Conservation (phyloP, 495 filamentous ascomycete species). For the Pseudotulostoma volvatum region DNA sequence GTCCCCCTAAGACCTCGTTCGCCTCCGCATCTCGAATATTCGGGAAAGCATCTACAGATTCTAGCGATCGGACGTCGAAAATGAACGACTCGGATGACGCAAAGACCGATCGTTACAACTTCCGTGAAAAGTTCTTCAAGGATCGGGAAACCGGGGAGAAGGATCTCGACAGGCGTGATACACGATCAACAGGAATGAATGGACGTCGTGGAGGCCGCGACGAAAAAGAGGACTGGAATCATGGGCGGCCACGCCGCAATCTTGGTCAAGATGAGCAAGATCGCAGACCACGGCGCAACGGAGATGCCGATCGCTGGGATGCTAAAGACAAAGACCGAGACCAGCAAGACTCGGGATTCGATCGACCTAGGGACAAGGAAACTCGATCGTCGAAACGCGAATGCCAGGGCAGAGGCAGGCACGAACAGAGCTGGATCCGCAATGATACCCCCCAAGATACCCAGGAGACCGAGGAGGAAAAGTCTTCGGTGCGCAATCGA, state of each 20-base stretch:
- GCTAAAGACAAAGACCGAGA: slow-evolving; percentile 27
- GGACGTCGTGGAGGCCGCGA: slow-evolving; percentile 26
- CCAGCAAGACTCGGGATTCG: slow-evolving; percentile 32
- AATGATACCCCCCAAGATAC: slow-evolving; percentile 34
- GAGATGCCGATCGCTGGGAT: slow-evolving; percentile 47
- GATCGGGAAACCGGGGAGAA: slow-evolving; percentile 31
- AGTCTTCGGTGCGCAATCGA: slow-evolving; percentile 36
- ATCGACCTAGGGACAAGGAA: slow-evolving; percentile 23
- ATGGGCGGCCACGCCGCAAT: slow-evolving; percentile 34
- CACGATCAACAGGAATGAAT: slow-evolving; percentile 20
- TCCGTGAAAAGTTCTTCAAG: slow-evolving; percentile 37
- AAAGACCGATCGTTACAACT: slow-evolving; percentile 44
- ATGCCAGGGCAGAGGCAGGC: slow-evolving; percentile 29
- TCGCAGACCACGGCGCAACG: slow-evolving; percentile 36
- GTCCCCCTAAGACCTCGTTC: slow-evolving; percentile 75
- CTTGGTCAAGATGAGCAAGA: slow-evolving; percentile 40
- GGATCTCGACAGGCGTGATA: slow-evolving; percentile 28
- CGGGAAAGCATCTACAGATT: slow-evolving; percentile 35
- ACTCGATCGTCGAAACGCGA: slow-evolving; percentile 24
- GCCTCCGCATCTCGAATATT: slow-evolving; percentile 57
- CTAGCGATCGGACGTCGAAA: slow-evolving; percentile 29
- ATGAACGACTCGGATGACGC: slow-evolving; percentile 31
- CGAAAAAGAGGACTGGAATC: slow-evolving; percentile 44
- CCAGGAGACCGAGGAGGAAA: slow-evolving; percentile 39
- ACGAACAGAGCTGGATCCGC: slow-evolving; percentile 41